Percentiles rank a stretch among this genome's conserved stretches.
Evolutionary conservation across 176 grass and related monocot species (phyloP).

Genomic region (Oropetium thomaeum): DNA sequence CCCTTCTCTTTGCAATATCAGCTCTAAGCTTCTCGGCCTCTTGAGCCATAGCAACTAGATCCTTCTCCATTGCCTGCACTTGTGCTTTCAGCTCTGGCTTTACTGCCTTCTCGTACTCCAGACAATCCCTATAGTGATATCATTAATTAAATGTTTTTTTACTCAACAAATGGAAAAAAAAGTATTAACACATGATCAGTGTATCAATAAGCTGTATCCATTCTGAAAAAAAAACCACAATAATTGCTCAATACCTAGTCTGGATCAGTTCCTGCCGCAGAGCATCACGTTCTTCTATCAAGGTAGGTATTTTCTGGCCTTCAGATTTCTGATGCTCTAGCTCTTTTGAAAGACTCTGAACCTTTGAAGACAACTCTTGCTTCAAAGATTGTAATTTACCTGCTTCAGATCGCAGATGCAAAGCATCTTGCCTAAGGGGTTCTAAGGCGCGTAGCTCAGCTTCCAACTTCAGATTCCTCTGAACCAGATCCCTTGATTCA

Average conservation of each 20-base stretch:
- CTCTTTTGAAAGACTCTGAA: constrained; percentile 52
- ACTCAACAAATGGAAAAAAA: neutral
- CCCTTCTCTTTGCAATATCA: constrained; percentile 51
- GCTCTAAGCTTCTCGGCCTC: constrained; percentile 64
- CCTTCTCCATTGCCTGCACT: constrained; percentile 62
- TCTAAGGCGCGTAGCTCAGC: constrained; percentile 59
- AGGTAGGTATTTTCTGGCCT: constrained; percentile 43
- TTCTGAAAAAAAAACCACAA: neutral
- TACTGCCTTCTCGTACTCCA: constrained; percentile 56
- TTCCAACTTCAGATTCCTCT: constrained; percentile 62
- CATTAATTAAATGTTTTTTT: constrained; percentile 7
- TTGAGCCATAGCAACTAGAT: constrained; percentile 63
- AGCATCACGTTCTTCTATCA: constrained; percentile 52
- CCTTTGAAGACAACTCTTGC: constrained; percentile 52
- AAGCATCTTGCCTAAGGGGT: constrained; percentile 45
- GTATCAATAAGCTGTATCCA: neutral
- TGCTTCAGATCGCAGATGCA: constrained; percentile 59
- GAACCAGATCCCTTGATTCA: constrained; percentile 55
- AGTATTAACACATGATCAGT: neutral
- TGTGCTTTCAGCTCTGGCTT: constrained; percentile 42
- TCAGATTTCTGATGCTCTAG: constrained; percentile 47
- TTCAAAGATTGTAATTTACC: constrained; percentile 36
- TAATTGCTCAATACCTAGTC: constrained; percentile 42
- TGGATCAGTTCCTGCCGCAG: constrained; percentile 41
- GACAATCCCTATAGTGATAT: constrained; percentile 17